Evolutionary conservation across 108 stramenopile genomes (phyloP), one percentile per base, ranked within the genome.

Genomic region (Parmales sp.): DNA sequence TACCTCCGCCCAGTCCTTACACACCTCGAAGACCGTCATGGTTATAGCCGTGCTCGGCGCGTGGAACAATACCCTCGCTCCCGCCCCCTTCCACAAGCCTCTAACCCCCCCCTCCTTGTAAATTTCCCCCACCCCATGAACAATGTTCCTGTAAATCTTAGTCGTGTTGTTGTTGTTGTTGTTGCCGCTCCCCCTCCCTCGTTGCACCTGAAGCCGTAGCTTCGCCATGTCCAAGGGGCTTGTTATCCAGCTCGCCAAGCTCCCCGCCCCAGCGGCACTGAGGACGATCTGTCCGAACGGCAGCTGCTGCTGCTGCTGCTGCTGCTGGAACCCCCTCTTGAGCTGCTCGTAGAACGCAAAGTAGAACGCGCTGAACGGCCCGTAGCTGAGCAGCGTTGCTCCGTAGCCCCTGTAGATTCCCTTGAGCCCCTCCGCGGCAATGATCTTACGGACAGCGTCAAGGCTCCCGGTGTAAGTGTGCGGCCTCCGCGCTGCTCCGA

Each of bases 191-290:
- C 68, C 41, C 46, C 79, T 71, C 28, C 82, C 83, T 39, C 87
- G 75, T 73, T 90, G 85, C 50, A 96, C 89, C 88, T 98, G 95
- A 45, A 94, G 71, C 19, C 96, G 77, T 1, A 99, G 80, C 63
- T 97, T 97, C 11, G 88, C 95, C 74, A 99, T 78, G 69, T 99
- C 98, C n/a, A 99, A 72, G 9, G 98, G 98, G 44, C 84, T 90
- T 13, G 98, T 99, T n/a, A 94, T 11, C 73, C 88, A 93, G 5
- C 92, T 91, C 1, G 98, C 95, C 9, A 86, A 43, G 0, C 88
- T 90, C 25, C 95, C 91, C 6, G 98, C 93, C n/a, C 73, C 63
- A 1, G 92, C 80, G 48, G 90, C 89, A 41, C 87, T 88, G n/a
- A 68, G 46, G 29, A 96, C 74, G 16, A 82, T 75, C 49, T 76